Evolutionary conservation across 2,329 filamentous ascomycete genomes (phyloP).

Genomic region (Penicillium sp.): DNA sequence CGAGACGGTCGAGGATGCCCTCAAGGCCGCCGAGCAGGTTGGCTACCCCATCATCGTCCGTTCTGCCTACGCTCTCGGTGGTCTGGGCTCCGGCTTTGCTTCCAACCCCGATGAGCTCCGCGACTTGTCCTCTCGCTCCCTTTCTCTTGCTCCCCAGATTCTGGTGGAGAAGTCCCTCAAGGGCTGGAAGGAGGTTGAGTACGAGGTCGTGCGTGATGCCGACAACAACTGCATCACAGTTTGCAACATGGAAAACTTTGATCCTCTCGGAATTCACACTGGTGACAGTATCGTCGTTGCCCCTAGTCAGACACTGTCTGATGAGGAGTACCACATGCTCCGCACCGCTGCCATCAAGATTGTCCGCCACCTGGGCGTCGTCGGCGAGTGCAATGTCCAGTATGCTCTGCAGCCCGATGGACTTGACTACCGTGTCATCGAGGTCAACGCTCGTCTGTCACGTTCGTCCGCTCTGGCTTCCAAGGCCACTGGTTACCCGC

Average conservation of each 20-base stretch:
- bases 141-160: slow-evolving; percentile 93
- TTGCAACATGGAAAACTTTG: slow-evolving; percentile 99
- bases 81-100: slow-evolving; percentile 93
- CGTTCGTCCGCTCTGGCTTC: slow-evolving; percentile 95
- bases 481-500: slow-evolving; percentile 94
- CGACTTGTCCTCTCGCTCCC: slow-evolving; percentile 85
- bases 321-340: slow-evolving; percentile 99
- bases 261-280: slow-evolving; percentile 94
- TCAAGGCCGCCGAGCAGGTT: slow-evolving; percentile 78
- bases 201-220: slow-evolving; percentile 94
- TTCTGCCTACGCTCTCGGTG: slow-evolving; percentile 92
- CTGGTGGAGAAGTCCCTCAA: slow-evolving; percentile 97
- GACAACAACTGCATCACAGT: slow-evolving; percentile 99
- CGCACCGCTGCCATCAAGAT: slow-evolving; percentile 97
- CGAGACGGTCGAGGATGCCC: slow-evolving; percentile 82
- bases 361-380: slow-evolving; percentile 90
- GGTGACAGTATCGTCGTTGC: slow-evolving; percentile 98
- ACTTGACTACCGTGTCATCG: slow-evolving; percentile 96
- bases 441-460: slow-evolving; percentile 97
- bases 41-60: slow-evolving; percentile 98
- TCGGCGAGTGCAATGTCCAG: slow-evolving; percentile 98
- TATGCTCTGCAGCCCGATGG: slow-evolving; percentile 96
- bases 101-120: slow-evolving; percentile 90
- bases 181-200: slow-evolving; percentile 99
- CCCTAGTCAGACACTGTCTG: slow-evolving; percentile 91